These are phyloP conservation scores for Leishmania mexicana DNA, from an alignment of 208 protist species.

Conservation along the genomic window DNA sequence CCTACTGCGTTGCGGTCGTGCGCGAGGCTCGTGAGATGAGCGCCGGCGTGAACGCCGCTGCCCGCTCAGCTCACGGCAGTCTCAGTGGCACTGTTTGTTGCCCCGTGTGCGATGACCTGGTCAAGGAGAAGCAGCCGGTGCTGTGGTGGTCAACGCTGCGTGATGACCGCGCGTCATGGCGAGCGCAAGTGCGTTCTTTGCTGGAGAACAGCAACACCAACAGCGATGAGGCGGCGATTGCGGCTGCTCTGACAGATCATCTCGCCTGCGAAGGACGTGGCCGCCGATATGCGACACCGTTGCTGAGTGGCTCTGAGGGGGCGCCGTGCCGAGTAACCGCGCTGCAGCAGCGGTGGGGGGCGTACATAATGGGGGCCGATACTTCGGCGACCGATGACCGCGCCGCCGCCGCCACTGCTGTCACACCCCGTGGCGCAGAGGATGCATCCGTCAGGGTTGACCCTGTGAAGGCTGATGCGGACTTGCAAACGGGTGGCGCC, in stretches of 20 bases:
- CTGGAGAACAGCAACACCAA: constrained; percentile 18
- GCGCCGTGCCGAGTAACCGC: constrained; percentile 9
- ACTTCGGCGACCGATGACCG: neutral
- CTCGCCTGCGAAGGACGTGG: constrained; percentile 18
- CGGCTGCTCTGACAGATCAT: constrained; percentile 13
- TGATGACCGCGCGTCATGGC: constrained; percentile 37
- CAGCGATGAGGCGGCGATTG: constrained; percentile 10
- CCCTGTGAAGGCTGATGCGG: neutral
- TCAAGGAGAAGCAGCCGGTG: constrained; percentile 29
- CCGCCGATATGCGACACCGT: constrained; percentile 19
- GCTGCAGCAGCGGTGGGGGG: constrained; percentile 24
- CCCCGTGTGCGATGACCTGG: constrained; percentile 44
- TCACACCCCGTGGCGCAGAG: neutral
- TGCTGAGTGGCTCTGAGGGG: constrained; percentile 32
- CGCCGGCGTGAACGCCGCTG: constrained; percentile 30
- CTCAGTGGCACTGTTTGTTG: constrained; percentile 23
- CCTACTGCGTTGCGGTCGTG: constrained; percentile 53
- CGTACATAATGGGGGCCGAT: constrained; percentile 9
- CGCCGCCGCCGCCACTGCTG: neutral
- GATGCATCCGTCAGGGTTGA: neutral
- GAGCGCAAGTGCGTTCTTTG: constrained; percentile 24
- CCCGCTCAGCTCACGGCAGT: neutral
- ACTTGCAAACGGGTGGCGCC: neutral
- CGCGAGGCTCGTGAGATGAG: constrained; percentile 37
- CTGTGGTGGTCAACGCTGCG: constrained; percentile 41